Conservation (phyloP, 1,284 basidiomycete species). For the Xanthoconium separans region DNA sequence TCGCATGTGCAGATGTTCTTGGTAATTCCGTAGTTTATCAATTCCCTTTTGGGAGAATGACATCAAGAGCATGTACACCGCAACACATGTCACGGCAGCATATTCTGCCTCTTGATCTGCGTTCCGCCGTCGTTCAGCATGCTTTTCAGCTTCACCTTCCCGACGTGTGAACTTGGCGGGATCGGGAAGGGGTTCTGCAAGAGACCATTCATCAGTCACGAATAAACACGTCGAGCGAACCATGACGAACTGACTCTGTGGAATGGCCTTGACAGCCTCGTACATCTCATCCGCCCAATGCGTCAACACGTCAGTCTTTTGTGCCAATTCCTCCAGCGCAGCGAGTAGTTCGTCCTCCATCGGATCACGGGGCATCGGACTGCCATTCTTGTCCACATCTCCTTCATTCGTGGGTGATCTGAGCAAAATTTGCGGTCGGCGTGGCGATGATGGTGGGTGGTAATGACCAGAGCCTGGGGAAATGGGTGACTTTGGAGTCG, state of each 20-base stretch:
- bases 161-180: conserved; percentile 67
- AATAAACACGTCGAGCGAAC: background rate
- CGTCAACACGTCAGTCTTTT: conserved; percentile 92
- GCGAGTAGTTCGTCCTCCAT: conserved; percentile 79
- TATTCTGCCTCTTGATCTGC: conserved; percentile 75
- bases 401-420: conserved; percentile 39
- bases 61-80: conserved; percentile 92
- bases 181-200: conserved; percentile 68
- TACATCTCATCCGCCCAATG: conserved; percentile 95
- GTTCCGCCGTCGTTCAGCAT: conserved; percentile 61
- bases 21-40: conserved; percentile 66
- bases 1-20: conserved; percentile 76
- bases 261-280: conserved; percentile 73
- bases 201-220: conserved; percentile 3
- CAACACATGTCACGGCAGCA: conserved; percentile 80
- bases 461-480: conserved; percentile 39
- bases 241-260: conserved; percentile 58
- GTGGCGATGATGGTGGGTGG: conserved; percentile 48
- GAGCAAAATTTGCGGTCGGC: conserved; percentile 48
- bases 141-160: conserved; percentile 70
- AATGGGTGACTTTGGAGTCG: conserved; percentile 39
- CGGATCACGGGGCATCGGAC: conserved; percentile 54
- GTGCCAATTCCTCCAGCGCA: conserved; percentile 83
- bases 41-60: conserved; percentile 92
- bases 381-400: conserved; percentile 20